A percentile compares a stretch with the other conserved stretches of the same genome.
Conservation (phyloP, 2,329 filamentous ascomycete genomes). For the Ilyonectria mors-panacis region DNA sequence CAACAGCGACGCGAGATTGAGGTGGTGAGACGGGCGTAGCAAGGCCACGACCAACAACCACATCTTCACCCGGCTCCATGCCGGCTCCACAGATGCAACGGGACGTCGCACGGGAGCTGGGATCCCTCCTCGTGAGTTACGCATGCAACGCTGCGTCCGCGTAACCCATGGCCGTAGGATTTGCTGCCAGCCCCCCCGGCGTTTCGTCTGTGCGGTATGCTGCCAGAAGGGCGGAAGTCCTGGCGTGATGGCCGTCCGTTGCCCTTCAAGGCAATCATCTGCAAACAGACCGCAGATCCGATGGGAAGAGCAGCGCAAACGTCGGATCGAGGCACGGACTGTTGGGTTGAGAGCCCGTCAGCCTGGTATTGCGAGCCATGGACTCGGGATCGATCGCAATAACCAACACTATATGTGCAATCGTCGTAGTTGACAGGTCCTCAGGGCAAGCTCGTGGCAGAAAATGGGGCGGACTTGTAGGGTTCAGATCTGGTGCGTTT, state of each 20-base stretch:
- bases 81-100: constrained; percentile 14
- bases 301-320: constrained; percentile 6
- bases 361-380: constrained; percentile 21
- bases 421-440: constrained; percentile 7
- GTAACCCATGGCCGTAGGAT: not conserved
- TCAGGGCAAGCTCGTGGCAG: constrained; percentile 13
- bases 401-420: constrained; percentile 20
- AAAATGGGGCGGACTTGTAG: constrained; percentile 11
- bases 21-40: constrained; percentile 18
- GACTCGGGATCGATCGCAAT: constrained; percentile 13
- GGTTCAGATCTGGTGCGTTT: constrained; percentile 20
- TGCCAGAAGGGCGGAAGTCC: constrained; percentile 16
- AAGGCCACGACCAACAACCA: constrained; percentile 4
- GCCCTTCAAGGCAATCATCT: constrained; percentile 14
- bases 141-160: not conserved
- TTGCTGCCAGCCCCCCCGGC: constrained; percentile 1
- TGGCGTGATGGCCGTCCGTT: constrained; percentile 22
- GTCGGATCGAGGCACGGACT: constrained; percentile 25
- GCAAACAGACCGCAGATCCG: constrained; percentile 30
- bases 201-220: constrained; percentile 30
- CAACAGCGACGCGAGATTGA: constrained; percentile 29
- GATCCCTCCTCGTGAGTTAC: not conserved
- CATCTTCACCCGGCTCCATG: constrained; percentile 11
- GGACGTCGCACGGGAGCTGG: constrained; percentile 11
- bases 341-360: constrained; percentile 11